A percentile compares a stretch with the other conserved stretches of the same genome.
These are phyloP conservation scores for Lactuca sativa DNA, from an alignment of 129 eudicot species.

Conservation along the genomic window DNA sequence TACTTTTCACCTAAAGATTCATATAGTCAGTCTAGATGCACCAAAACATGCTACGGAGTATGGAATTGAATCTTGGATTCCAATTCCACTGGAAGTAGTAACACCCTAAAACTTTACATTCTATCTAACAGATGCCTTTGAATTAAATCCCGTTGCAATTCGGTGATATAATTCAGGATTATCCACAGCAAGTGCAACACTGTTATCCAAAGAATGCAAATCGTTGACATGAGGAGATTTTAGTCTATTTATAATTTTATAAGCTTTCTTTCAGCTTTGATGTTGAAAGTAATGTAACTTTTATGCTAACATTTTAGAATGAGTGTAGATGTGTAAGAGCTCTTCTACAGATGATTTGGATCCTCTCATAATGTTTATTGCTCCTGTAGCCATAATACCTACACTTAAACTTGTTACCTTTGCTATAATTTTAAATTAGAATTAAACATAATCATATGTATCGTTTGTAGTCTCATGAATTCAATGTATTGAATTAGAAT, in stretches of 20 bases:
- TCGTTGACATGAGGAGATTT: too few relatives aligned
- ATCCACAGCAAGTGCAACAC: conserved; percentile 89
- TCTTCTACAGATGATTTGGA: conserved; percentile 90
- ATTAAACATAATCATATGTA: not conserved
- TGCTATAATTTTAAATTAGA: not conserved
- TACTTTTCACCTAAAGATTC: conserved; percentile 59
- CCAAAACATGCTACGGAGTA: not conserved
- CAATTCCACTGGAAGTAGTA: too few relatives aligned
- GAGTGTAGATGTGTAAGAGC: conserved; percentile 82
- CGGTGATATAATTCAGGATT: conserved; percentile 77
- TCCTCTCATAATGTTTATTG: conserved; percentile 92
- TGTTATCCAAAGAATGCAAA: conserved; percentile 34
- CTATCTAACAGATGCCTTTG: conserved; percentile 63
- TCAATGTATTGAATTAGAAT: too few relatives aligned
- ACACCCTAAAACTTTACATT: too few relatives aligned
- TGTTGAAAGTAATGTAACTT: conserved; percentile 9
- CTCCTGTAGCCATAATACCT: conserved; percentile 98
- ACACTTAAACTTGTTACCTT: conserved; percentile 26
- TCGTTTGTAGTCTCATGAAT: conserved; percentile 11
- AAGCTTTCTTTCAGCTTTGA: not conserved
- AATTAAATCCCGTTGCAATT: conserved; percentile 47
- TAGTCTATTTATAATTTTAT: too few relatives aligned
- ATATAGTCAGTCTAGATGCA: conserved; percentile 8
- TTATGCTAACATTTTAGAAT: conserved; percentile 78
- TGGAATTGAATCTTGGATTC: not conserved